Evolutionary conservation across 306 rosid species (phyloP), one percentile per base, ranked within the genome.

Genomic region (Acacia confusa): DNA sequence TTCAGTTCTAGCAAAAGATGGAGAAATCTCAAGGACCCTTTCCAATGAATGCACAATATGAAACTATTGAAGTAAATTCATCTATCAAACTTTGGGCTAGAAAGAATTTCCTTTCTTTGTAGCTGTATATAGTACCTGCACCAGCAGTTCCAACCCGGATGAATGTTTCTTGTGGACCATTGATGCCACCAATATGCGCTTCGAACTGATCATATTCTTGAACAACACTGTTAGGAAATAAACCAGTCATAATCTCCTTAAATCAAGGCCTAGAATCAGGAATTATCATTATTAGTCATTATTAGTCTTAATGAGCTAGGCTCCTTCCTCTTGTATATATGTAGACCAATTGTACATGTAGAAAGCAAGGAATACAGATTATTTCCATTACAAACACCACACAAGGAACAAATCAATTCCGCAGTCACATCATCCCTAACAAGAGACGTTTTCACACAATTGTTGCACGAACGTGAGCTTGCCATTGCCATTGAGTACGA

Each of bases 91-190:
- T 85, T 8, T 76, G 70, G 13, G 97, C 98, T 7, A 75, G 70
- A 47, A 50, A 84, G 22, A 90, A 25, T 83, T 92, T 92, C 60
- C 82, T 85, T 0, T 89, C 88, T 58, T 61, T 78, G 89, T 88
- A 89, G 65, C 70, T 70, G 82, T 80, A 84, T 52, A 36, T 8
- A 38, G 53, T 79, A 67, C 95, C 92, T 16, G 84, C 27, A 47
- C 92, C 94, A 9, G 88, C 36, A 65, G 92, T 91, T 70, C 96
- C 96, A 22, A 85, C 48, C 16, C 80, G 79, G 48, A 93, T 74
- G 80, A 80, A 89, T 75, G 96, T 89, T 20, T 96, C 96, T 52
- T 80, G 75, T 1, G 91, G 87, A 22, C 92, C 94, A 73, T 13
- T 82, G 82, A 89, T 19, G 70, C 92, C 92, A 53, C 85, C 82